These are phyloP conservation scores for Hanseniaspora pseudoguilliermondii DNA, from an alignment of 805 yeast species.

Conservation along the genomic window DNA sequence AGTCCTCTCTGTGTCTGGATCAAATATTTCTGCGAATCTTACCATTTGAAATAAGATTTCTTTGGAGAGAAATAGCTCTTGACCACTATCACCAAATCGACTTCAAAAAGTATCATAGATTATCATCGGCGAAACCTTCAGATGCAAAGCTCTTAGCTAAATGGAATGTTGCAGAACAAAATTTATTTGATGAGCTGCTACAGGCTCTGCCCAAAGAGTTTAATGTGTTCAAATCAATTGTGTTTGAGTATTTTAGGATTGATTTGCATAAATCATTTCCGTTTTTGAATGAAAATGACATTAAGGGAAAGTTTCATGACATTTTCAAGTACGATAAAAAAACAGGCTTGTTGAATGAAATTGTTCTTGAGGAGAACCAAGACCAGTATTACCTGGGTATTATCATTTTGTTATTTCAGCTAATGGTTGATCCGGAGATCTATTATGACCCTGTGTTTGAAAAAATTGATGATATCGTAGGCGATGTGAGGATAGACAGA, in stretches of 20 bases:
- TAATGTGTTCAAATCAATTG: neutral
- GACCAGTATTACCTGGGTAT: constrained; percentile 11
- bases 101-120: constrained; percentile 1
- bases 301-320: neutral
- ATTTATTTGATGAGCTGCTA: neutral
- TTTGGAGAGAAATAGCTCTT: constrained; percentile 4
- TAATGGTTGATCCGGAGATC: constrained; percentile 6
- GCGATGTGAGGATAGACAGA: neutral
- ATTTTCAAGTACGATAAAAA: neutral
- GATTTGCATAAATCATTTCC: neutral
- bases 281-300: neutral
- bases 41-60: neutral
- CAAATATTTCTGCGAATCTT: neutral
- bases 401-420: neutral
- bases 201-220: neutral
- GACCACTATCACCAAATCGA: neutral
- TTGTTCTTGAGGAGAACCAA: neutral
- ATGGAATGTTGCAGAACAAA: constrained; percentile 1
- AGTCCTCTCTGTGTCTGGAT: neutral
- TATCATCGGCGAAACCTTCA: neutral
- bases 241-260: neutral
- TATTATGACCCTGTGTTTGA: constrained; percentile 3
- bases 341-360: neutral
- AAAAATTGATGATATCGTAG: neutral
- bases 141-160: neutral